A percentile compares a stretch with the other conserved stretches of the same genome.
Conservation (phyloP, 2,329 filamentous ascomycete genomes). For the Xylariomycetidae sp. region DNA sequence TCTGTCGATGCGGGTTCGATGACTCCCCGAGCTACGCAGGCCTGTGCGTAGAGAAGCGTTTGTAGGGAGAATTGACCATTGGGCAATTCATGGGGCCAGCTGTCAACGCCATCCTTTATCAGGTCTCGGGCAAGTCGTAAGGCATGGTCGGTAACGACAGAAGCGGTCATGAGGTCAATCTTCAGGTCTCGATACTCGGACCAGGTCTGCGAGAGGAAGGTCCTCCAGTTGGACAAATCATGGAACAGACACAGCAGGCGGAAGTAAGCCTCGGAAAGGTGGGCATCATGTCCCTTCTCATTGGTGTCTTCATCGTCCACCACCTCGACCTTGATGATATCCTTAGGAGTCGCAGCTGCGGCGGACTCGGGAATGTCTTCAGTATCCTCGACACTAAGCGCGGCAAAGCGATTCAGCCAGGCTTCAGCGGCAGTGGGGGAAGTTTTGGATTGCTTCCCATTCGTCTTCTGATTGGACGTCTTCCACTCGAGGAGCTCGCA, state of each 20-base stretch:
- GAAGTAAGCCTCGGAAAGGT: conserved; percentile 17
- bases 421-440: conserved; percentile 6
- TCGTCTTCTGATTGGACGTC: conserved; percentile 9
- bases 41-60: not conserved
- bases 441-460: conserved; percentile 1
- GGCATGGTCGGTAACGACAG: conserved; percentile 27
- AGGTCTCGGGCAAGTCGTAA: conserved; percentile 21
- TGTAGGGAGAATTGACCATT: not conserved
- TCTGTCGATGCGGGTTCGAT: conserved; percentile 11
- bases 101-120: conserved; percentile 4
- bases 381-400: conserved; percentile 22
- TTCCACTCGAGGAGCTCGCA: conserved; percentile 22
- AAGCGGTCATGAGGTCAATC: conserved; percentile 27
- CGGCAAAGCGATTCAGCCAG: conserved; percentile 20
- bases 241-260: conserved; percentile 24
- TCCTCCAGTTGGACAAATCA: conserved; percentile 23
- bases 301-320: conserved; percentile 13
- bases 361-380: conserved; percentile 5
- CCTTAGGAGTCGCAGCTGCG: conserved; percentile 9
- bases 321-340: conserved; percentile 17
- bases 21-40: conserved; percentile 2
- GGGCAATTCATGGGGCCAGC: not conserved
- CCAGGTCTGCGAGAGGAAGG: conserved; percentile 26
- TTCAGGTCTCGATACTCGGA: conserved; percentile 22
- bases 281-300: conserved; percentile 2